Conservation (phyloP, 768 basidiomycete genomes). For the Phlegmacium glaucopus region DNA sequence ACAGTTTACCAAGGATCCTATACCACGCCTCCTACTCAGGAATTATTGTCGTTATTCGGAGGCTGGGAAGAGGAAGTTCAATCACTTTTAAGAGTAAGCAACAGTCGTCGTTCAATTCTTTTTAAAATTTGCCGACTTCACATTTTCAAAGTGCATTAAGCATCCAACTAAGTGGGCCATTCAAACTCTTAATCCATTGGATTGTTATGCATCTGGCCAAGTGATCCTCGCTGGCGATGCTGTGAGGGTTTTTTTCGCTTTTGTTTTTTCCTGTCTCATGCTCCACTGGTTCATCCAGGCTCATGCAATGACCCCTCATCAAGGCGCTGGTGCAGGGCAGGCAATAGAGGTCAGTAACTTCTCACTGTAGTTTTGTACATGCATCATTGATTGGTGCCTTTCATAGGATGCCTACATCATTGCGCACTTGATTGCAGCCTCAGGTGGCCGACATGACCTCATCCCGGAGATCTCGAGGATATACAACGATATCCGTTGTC, state of each 20-base stretch:
- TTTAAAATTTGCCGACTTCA: background rate
- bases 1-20: conserved; percentile 25
- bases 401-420: conserved; percentile 36
- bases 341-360: conserved; percentile 24
- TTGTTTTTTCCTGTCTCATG: background rate
- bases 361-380: background rate
- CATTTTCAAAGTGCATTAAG: conserved; percentile 26
- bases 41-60: conserved; percentile 33
- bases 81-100: conserved; percentile 38
- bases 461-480: conserved; percentile 25
- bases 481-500: conserved; percentile 23
- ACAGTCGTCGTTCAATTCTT: background rate
- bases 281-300: conserved; percentile 12
- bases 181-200: conserved; percentile 36
- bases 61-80: conserved; percentile 47
- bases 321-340: conserved; percentile 28
- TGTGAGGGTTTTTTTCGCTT: conserved; percentile 19
- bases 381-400: background rate
- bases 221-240: conserved; percentile 50
- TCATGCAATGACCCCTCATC: conserved; percentile 31
- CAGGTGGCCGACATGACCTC: conserved; percentile 5
- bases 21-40: conserved; percentile 22
- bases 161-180: conserved; percentile 41
- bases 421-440: conserved; percentile 21
- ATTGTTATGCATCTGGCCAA: conserved; percentile 32